phyloP scores from a whole-genome alignment of 1,284 basidiomycete genomes.

The Tilletia indica region DNA sequence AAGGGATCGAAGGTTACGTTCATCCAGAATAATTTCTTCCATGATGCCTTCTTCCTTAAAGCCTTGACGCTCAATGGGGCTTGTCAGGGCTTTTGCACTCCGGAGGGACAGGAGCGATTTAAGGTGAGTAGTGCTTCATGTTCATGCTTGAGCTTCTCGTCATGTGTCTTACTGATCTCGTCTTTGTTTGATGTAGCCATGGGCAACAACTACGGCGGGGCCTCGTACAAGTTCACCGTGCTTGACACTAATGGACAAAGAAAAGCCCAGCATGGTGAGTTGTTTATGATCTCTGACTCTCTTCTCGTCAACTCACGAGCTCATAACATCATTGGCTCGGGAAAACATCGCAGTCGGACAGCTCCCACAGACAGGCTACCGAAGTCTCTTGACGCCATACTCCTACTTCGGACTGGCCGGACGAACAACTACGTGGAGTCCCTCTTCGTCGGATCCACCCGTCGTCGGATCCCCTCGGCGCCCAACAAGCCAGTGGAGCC shows the following conservation, averaged over 20 bases:
- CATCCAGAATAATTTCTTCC: slow-evolving; percentile 95
- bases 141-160: not conserved
- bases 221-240: slow-evolving; percentile 95
- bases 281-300: not conserved
- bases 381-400: slow-evolving; percentile 84
- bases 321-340: not conserved
- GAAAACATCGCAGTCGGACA: slow-evolving; percentile 66
- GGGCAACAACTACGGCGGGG: slow-evolving; percentile 88
- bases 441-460: slow-evolving; percentile 52
- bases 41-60: slow-evolving; percentile 98
- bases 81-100: slow-evolving; percentile 73
- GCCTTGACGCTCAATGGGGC: slow-evolving; percentile 88
- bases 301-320: too few species aligned
- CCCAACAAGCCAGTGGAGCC: slow-evolving; percentile 39
- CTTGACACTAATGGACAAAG: slow-evolving; percentile 86
- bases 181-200: slow-evolving; percentile 64
- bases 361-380: slow-evolving; percentile 85
- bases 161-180: too few species aligned
- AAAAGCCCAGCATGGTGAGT: slow-evolving; percentile 72
- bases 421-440: slow-evolving; percentile 99
- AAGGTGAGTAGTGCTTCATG: slow-evolving; percentile 64
- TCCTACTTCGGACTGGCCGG: slow-evolving; percentile 90
- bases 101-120: slow-evolving; percentile 59
- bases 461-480: slow-evolving; percentile 20
- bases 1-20: slow-evolving; percentile 64